Evolutionary conservation across 2,329 filamentous ascomycete genomes (phyloP).

Genomic region (Trichoderma guizhouense): DNA sequence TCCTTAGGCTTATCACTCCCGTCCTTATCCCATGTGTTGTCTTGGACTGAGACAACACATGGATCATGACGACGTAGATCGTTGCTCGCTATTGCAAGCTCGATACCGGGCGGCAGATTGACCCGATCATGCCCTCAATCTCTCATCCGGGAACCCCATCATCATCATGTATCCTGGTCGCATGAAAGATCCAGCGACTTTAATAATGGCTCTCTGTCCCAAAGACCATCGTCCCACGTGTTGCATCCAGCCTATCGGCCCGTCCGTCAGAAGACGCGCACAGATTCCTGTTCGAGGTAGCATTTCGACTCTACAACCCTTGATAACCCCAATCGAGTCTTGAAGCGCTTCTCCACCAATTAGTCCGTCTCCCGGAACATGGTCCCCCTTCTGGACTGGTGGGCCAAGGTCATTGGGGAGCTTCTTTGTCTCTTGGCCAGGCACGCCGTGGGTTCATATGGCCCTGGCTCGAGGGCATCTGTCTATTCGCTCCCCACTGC

Average conservation of each 20-base stretch:
- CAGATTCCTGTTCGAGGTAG: constrained; percentile 17
- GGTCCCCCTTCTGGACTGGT: constrained; percentile 14
- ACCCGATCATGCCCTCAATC: neutral
- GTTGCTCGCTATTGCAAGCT: neutral
- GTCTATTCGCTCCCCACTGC: neutral
- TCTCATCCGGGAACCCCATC: neutral
- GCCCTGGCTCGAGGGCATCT: constrained; percentile 6
- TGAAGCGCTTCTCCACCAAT: constrained; percentile 2
- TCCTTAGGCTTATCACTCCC: neutral
- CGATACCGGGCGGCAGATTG: constrained; percentile 11
- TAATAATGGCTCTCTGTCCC: neutral
- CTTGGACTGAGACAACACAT: neutral
- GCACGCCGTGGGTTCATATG: constrained; percentile 8
- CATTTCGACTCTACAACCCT: constrained; percentile 4
- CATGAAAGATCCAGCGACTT: neutral
- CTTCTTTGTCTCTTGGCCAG: constrained; percentile 2
- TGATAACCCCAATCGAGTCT: constrained; percentile 10
- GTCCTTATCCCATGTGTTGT: neutral
- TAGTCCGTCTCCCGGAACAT: neutral
- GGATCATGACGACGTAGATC: neutral
- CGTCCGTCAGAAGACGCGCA: constrained; percentile 17
- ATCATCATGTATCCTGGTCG: neutral
- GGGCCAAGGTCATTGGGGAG: constrained; percentile 11
- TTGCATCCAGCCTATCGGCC: constrained; percentile 19
- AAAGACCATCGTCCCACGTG: constrained; percentile 14